Evolutionary conservation across 2,329 filamentous ascomycete species (phyloP).

Genomic region (Dothideomycetes sp.): DNA sequence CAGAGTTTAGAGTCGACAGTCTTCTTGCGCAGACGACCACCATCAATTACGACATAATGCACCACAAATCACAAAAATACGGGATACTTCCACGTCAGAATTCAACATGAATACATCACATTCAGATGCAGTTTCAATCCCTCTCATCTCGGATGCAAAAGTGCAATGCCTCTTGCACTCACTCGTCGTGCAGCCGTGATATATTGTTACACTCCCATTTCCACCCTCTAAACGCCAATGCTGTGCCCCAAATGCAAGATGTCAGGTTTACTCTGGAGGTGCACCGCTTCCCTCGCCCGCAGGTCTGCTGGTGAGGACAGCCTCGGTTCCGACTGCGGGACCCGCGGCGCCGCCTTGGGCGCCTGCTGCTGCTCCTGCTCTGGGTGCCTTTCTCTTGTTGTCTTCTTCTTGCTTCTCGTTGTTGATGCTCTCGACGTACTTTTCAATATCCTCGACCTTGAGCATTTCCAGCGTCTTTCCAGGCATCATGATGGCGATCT

Average conservation of each 20-base stretch:
- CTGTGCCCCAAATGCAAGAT: constrained; percentile 6
- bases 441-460: constrained; percentile 89
- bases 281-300: constrained; percentile 19
- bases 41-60: no score
- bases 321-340: constrained; percentile 19
- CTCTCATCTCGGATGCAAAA: no score
- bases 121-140: no score
- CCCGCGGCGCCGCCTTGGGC: constrained; percentile 9
- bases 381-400: constrained; percentile 79
- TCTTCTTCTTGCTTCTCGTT: constrained; percentile 99
- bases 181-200: constrained; percentile 7
- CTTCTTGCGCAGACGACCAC: no score
- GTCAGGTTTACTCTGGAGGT: constrained; percentile 10
- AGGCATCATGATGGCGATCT: constrained; percentile 96
- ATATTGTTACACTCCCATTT: background rate
- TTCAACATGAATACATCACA: no score
- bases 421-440: constrained; percentile 97
- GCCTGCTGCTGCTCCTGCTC: constrained; percentile 22
- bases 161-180: background rate
- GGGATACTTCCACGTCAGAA: no score
- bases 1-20: no score
- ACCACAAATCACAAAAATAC: no score
- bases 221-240: constrained; percentile 13
- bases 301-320: constrained; percentile 22
- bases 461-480: constrained; percentile 88